Base-by-base conservation (phyloP, 148 eudicot species). In the Chenopodium album region DNA sequence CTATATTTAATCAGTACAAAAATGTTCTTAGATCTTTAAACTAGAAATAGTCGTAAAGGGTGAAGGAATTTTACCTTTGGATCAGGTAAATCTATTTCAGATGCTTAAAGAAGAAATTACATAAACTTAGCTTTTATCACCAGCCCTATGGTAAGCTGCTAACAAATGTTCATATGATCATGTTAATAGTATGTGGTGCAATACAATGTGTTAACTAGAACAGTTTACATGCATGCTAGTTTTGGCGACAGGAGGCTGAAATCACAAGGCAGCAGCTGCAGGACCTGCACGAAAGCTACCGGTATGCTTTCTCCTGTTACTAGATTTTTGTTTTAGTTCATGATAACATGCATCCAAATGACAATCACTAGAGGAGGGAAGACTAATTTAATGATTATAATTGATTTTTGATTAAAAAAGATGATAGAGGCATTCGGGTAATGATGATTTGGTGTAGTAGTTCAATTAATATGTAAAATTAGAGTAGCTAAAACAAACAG, bases 171-270 rank as follows among this genome's bases (percentile, higher is more conserved):
- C 20, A 4, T 56, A 16, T 16, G 4, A 56, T 56, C 62, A 56
- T 14, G 20, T 17, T 11, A 10, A 11, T 50, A 13, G 16, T 2
- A 50, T 17, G 5, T 4, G 62, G 4, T 14, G 16, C 62, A 56
- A 3, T 14, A 56, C 62, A 56, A 56, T 56, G 17, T 56, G 62
- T 56, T 56, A 56, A 56, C 17, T 56, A 76, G 76, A 86, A 34
- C 73, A 77, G 71, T 79, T 64, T 87, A 70, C 83, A 84, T 87
- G 85, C 83, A 84, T 87, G 85, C 78, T 89, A 94, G 96, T 87
- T 92, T 82, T 94, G 98, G 96, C 93, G 92, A 84, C 94, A 88
- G 94, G 98, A 94, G 82, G 93, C 89, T 72, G 87, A 90, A 73
- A 83, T 87, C 60, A 81, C 91, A 85, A 88, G 89, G 88, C 92